Percentiles rank a stretch among this genome's conserved stretches.
Evolutionary conservation across 2,329 filamentous ascomycete genomes (phyloP).

Genomic region (Diaporthe sp.): DNA sequence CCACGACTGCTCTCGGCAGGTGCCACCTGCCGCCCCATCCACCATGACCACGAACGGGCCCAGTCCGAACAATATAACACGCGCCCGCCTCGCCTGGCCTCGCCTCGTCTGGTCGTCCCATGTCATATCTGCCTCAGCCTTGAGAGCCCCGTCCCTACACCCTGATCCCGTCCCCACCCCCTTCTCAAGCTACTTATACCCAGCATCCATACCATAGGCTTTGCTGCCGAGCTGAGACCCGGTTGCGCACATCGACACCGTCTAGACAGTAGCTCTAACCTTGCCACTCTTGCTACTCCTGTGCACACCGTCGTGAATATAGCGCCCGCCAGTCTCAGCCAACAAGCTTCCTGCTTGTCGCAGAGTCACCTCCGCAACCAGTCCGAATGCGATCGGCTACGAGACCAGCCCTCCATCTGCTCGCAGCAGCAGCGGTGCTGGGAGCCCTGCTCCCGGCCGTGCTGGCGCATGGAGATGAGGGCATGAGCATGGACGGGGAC

Average conservation of each 20-base stretch:
- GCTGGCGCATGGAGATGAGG: conserved; percentile 51
- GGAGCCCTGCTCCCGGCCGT: conserved; percentile 49
- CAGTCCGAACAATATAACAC: conserved; percentile 31
- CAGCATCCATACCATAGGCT: neutral
- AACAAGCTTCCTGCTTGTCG: neutral
- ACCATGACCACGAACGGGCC: conserved; percentile 25
- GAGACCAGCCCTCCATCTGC: conserved; percentile 45
- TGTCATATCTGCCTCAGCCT: conserved; percentile 10
- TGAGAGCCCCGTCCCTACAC: neutral
- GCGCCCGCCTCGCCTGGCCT: conserved; percentile 13
- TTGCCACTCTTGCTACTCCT: neutral
- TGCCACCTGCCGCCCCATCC: conserved; percentile 21
- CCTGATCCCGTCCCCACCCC: neutral
- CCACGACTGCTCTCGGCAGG: neutral
- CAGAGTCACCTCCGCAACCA: neutral
- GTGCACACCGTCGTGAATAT: neutral
- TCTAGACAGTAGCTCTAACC: neutral
- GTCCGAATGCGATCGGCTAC: conserved; percentile 46
- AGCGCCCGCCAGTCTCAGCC: neutral
- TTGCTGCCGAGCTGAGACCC: neutral
- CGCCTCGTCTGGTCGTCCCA: conserved; percentile 2
- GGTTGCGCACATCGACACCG: neutral
- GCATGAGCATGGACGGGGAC: conserved; percentile 50
- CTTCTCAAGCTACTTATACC: neutral
- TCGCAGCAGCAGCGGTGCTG: conserved; percentile 49